Evolutionary conservation across 768 basidiomycete species (phyloP).

Genomic region (Phaeotremella skinneri): DNA sequence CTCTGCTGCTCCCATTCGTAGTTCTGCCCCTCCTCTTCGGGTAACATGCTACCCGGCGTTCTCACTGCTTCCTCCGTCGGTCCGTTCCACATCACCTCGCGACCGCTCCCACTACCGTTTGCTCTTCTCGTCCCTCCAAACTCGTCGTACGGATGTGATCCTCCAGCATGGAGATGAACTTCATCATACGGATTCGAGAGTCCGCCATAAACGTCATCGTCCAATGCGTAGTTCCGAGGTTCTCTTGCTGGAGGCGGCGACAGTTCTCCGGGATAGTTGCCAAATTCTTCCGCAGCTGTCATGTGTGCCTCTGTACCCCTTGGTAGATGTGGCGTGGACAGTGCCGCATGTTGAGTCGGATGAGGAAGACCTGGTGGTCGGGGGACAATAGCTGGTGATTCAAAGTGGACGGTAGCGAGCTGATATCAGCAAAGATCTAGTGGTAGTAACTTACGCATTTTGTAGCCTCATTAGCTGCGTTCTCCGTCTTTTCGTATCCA

Average conservation of each 20-base stretch:
- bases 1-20: conserved; percentile 44
- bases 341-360: conserved; percentile 18
- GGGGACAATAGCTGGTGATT: conserved; percentile 23
- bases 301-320: conserved; percentile 16
- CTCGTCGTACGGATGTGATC: conserved; percentile 23
- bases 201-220: conserved; percentile 12
- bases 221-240: conserved; percentile 24
- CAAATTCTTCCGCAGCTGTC: conserved; percentile 41
- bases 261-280: conserved; percentile 35
- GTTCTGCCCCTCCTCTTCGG: conserved; percentile 14
- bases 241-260: conserved; percentile 29
- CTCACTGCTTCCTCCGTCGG: conserved; percentile 31
- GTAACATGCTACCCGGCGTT: conserved; percentile 3
- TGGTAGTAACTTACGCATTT: conserved; percentile 49
- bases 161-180: conserved; percentile 14
- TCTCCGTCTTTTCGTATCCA: conserved; percentile 61
- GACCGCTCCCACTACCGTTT: conserved; percentile 6
- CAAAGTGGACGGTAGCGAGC: conserved; percentile 38
- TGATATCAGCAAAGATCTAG: conserved; percentile 6
- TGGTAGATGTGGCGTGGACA: conserved; percentile 21
- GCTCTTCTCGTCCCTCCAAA: conserved; percentile 28
- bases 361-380: conserved; percentile 33
- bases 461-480: conserved; percentile 63
- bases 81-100: conserved; percentile 27
- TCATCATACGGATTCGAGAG: conserved; percentile 36